Percentiles rank a stretch among this genome's conserved stretches.
Conservation (phyloP, 106 monocot genomes). For the Narthecium ossifragum region DNA sequence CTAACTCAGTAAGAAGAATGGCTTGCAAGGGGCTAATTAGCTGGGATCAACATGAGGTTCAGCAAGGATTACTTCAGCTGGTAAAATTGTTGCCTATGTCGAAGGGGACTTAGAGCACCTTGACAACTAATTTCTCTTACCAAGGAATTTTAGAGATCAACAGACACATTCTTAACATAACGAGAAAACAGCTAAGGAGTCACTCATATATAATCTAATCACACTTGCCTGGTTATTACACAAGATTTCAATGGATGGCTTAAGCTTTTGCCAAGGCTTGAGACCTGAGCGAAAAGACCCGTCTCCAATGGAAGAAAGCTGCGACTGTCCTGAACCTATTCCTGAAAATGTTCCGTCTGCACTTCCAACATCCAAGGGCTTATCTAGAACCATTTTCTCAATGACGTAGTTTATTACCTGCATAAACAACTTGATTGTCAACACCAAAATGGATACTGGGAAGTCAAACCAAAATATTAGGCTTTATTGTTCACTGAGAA, state of each 20-base stretch:
- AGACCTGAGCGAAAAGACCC: conserved; percentile 27
- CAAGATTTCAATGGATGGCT: conserved; percentile 57
- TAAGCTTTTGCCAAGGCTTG: conserved; percentile 54
- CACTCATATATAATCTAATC: not conserved
- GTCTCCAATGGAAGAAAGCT: conserved; percentile 26
- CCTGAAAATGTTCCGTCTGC: conserved; percentile 25
- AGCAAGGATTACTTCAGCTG: too few relatives aligned
- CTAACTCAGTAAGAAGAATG: too few relatives aligned
- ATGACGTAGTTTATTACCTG: conserved; percentile 62
- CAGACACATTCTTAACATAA: too few relatives aligned
- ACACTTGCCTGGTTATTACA: conserved; percentile 73
- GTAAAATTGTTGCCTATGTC: too few relatives aligned
- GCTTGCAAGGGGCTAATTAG: too few relatives aligned
- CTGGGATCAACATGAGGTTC: too few relatives aligned
- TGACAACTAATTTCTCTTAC: too few relatives aligned
- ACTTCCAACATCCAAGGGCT: conserved; percentile 36
- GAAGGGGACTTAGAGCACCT: too few relatives aligned
- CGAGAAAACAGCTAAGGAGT: too few relatives aligned
- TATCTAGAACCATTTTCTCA: conserved; percentile 61
- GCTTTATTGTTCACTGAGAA: too few relatives aligned
- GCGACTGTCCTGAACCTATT: conserved; percentile 24
- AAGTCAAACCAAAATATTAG: not conserved
- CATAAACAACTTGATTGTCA: not conserved
- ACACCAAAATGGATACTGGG: not conserved
- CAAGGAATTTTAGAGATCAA: too few relatives aligned